These are phyloP conservation scores for Acacia concinna DNA, from an alignment of 331 rosid species.

Conservation along the genomic window DNA sequence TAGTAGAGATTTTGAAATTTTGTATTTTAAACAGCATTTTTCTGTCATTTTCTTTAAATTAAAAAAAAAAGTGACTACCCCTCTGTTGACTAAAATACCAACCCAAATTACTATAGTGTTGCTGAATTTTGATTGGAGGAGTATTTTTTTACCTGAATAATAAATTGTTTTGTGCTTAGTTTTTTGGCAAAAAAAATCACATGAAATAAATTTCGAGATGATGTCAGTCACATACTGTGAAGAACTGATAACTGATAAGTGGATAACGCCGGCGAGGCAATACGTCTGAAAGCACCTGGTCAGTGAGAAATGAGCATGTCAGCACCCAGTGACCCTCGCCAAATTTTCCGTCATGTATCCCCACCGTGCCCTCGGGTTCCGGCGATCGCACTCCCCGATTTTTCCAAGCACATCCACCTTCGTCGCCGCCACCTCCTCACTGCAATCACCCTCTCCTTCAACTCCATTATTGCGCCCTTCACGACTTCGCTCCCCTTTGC, in stretches of 20 bases:
- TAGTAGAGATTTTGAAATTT: too few relatives aligned
- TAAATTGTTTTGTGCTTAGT: too few relatives aligned
- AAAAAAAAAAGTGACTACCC: too few relatives aligned
- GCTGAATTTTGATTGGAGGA: too few relatives aligned
- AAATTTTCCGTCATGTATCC: slow-evolving; percentile 13
- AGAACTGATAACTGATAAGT: background rate
- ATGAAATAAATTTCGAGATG: too few relatives aligned
- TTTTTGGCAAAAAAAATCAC: too few relatives aligned
- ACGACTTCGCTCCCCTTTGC: slow-evolving; percentile 12
- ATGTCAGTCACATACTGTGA: too few relatives aligned
- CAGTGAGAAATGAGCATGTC: slow-evolving; percentile 12
- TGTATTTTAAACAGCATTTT: too few relatives aligned
- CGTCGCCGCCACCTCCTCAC: slow-evolving; percentile 60
- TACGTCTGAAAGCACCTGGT: background rate
- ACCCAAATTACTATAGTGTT: too few relatives aligned
- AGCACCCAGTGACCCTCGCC: slow-evolving; percentile 13
- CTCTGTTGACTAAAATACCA: too few relatives aligned
- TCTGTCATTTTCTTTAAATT: too few relatives aligned
- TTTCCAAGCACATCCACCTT: slow-evolving; percentile 36
- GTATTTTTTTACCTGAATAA: too few relatives aligned
- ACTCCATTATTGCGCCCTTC: slow-evolving; percentile 14
- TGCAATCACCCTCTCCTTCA: slow-evolving; percentile 52
- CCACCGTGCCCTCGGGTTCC: slow-evolving; percentile 34
- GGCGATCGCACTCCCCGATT: slow-evolving; percentile 20
- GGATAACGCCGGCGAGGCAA: slow-evolving; percentile 27